Evolutionary conservation across 1,139 yeast genomes (phyloP).

Genomic region (Scheffersomyces titani): DNA sequence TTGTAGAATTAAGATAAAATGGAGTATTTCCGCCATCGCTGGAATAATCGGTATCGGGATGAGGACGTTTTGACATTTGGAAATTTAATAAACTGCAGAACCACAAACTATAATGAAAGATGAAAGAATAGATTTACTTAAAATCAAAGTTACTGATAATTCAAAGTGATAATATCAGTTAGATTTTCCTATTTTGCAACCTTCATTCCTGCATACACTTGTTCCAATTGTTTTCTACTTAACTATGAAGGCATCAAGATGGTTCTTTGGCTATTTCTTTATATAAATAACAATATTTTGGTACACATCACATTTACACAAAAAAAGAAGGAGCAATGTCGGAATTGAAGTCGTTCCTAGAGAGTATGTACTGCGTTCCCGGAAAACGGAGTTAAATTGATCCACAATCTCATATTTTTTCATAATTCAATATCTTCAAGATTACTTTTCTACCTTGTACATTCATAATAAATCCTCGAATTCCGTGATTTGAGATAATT

Average conservation of each 20-base stretch:
- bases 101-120: not conserved
- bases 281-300: not conserved
- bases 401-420: not conserved
- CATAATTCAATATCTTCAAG: no score
- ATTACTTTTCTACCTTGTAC: no score
- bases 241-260: not conserved
- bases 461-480: no score
- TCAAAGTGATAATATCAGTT: not conserved
- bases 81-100: no score
- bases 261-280: not conserved
- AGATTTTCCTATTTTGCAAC: not conserved
- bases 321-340: slow-evolving; percentile 26
- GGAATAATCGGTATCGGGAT: not conserved
- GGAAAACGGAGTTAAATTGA: not conserved
- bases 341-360: slow-evolving; percentile 35
- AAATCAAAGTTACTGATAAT: not conserved
- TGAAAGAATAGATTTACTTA: not conserved
- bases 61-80: not conserved
- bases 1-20: not conserved
- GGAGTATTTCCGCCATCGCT: not conserved
- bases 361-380: slow-evolving; percentile 32
- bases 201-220: not conserved
- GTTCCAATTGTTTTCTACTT: not conserved
- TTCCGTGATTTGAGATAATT: no score
- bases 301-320: not conserved